Base-by-base conservation (phyloP, 129 eudicot species). In the Centaurea solstitialis region DNA sequence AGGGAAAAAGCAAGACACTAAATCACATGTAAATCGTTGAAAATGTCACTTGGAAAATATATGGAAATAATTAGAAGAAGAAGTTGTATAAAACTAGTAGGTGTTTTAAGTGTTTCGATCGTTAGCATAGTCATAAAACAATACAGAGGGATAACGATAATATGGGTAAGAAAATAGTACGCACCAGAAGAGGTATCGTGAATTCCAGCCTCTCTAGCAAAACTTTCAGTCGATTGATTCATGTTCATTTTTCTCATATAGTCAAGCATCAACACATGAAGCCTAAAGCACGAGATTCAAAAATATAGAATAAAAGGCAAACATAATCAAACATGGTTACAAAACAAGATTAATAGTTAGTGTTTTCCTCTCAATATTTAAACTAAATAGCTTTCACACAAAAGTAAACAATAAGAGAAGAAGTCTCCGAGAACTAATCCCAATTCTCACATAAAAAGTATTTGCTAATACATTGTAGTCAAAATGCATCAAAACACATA, bases 131-230 rank as follows among this genome's bases (percentile, higher is more conserved):
- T 50, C 62, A 50, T 50, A 1, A 15, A 15, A 15, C 0, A 50
- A 50, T 50, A 4, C 62, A 50, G 6, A 4, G 20, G n/a, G 2
- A 50, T 50, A 50, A 72, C 22, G 62, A 40, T 7, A 13, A 24
- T 23, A 38, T 59, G 40, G 39, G 23, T 69, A 20, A n/a, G n/a
- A 9, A 12, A 10, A 67, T 4, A 23, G 62, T 2, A 62, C 59
- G 53, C 24, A 76, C 80, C 61, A 1, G 13, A 6, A 23, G 5
- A 20, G 23, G 39, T 18, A 9, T 38, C 37, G 8, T 4, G 10
- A 30, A 76, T 38, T 64, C 71, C 64, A 21, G 72, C 73, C 39
- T 64, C 72, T 76, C 72, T 64, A 22, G 73, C 73, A 23, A 76
- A 76, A 37, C 40, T 20, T 9, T 37, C 62, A 0, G 80, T 73